Evolutionary conservation across 2,329 filamentous ascomycete genomes (phyloP).

Genomic region (Curvularia eragrostidis): DNA sequence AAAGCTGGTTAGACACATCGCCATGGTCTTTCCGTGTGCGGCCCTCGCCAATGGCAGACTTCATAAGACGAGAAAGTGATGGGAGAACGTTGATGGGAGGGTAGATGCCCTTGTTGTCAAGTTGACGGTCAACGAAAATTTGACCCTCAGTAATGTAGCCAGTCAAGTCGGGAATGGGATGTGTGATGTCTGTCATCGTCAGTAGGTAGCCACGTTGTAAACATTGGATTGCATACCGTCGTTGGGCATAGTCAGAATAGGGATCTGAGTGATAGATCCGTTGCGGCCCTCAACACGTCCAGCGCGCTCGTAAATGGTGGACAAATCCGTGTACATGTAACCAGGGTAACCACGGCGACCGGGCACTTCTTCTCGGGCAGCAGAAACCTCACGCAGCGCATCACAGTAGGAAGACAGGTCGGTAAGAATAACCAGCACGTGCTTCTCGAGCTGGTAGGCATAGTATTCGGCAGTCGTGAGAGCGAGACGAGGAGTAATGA

Average conservation of each 20-base stretch:
- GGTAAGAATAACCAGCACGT: conserved; percentile 97
- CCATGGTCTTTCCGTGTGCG: conserved; percentile 97
- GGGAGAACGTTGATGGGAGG: conserved; percentile 98
- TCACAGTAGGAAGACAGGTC: conserved; percentile 98
- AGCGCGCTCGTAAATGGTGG: conserved; percentile 98
- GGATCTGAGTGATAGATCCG: conserved; percentile 98
- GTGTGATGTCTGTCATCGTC: conserved; percentile 78
- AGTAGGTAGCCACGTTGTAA: conserved; percentile 10
- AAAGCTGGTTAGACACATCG: conserved; percentile 98
- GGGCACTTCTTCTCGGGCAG: conserved; percentile 96
- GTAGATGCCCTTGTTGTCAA: conserved; percentile 97
- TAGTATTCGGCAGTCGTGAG: conserved; percentile 99
- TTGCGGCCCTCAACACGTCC: conserved; percentile 97
- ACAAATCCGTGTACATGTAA: conserved; percentile 99
- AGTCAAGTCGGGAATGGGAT: conserved; percentile 97
- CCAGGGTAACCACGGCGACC: conserved; percentile 99
- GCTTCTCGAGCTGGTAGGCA: conserved; percentile 99
- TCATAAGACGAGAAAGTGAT: conserved; percentile 98
- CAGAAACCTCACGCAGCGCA: conserved; percentile 97
- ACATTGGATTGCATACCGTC: conserved; percentile 65
- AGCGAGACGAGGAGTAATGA: conserved; percentile 97
- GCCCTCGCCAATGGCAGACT: conserved; percentile 97
- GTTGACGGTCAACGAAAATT: conserved; percentile 93
- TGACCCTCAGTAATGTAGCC: conserved; percentile 99
- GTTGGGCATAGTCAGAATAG: conserved; percentile 99